These are phyloP conservation scores for Saturnispora ahearnii DNA, from an alignment of 805 yeast species.

Conservation along the genomic window DNA sequence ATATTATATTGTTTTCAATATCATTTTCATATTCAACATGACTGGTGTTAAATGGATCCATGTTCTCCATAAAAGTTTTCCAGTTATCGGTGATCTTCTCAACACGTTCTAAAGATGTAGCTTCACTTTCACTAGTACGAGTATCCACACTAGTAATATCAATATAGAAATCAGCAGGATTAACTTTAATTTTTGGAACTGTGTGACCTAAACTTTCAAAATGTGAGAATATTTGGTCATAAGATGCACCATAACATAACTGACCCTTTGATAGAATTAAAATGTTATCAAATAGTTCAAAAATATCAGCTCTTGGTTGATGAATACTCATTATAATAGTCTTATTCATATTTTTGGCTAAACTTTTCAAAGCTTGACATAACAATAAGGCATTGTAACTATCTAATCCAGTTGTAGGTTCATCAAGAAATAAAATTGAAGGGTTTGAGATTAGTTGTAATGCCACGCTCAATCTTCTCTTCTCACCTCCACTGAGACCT, in stretches of 20 bases:
- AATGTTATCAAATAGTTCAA: slow-evolving; percentile 56
- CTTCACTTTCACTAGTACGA: slow-evolving; percentile 31
- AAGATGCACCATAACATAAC: slow-evolving; percentile 37
- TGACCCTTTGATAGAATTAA: slow-evolving; percentile 60
- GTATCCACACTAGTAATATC: slow-evolving; percentile 51
- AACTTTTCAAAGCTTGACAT: slow-evolving; percentile 48
- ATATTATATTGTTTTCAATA: slow-evolving; percentile 5
- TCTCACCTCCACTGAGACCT: slow-evolving; percentile 81
- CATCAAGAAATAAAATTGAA: slow-evolving; percentile 68
- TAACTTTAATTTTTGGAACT: slow-evolving; percentile 36
- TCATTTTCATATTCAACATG: background rate
- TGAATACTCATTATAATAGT: slow-evolving; percentile 72
- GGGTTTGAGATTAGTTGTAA: slow-evolving; percentile 73
- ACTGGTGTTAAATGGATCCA: background rate
- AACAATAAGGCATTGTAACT: slow-evolving; percentile 64
- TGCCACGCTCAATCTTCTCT: slow-evolving; percentile 67
- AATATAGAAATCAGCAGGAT: slow-evolving; percentile 55
- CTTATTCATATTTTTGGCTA: slow-evolving; percentile 48
- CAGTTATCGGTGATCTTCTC: slow-evolving; percentile 30
- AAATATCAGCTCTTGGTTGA: slow-evolving; percentile 76
- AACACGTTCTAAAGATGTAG: slow-evolving; percentile 28
- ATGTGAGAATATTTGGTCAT: slow-evolving; percentile 34
- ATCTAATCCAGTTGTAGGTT: slow-evolving; percentile 84
- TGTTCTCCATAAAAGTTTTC: slow-evolving; percentile 23
- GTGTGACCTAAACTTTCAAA: slow-evolving; percentile 39